Percentiles rank a stretch among this genome's conserved stretches.
Evolutionary conservation across 179 eudicot species (phyloP).

Genomic region (Actinidia chinensis): DNA sequence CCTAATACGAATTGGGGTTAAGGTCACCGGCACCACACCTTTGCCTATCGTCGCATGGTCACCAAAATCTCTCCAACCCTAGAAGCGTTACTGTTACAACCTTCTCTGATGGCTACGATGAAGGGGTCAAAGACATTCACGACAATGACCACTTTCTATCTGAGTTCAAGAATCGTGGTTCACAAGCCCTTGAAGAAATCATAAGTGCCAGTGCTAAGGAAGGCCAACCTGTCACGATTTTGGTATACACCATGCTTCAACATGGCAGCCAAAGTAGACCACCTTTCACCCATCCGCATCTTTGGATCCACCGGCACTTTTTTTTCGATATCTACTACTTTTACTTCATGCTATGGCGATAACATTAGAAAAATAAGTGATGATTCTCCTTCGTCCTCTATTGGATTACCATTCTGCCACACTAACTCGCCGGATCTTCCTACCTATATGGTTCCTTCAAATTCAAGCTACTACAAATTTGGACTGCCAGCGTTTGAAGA

Average conservation of each 20-base stretch:
- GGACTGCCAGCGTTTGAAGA: conserved; percentile 29
- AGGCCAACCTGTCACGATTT: conserved; percentile 32
- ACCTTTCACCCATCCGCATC: background rate
- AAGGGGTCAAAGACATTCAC: background rate
- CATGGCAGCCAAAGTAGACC: background rate
- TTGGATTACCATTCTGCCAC: conserved; percentile 53
- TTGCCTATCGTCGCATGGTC: background rate
- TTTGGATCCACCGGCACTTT: background rate
- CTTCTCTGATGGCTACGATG: background rate
- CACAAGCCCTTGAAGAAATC: background rate
- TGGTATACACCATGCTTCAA: conserved; percentile 30
- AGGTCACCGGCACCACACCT: background rate
- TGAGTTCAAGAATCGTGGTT: background rate
- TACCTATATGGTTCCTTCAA: conserved; percentile 32
- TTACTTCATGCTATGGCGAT: background rate
- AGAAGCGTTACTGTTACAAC: background rate
- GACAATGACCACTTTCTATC: background rate
- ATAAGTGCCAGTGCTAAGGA: background rate
- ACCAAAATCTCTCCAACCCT: background rate
- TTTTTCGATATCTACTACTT: background rate
- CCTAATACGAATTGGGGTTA: background rate
- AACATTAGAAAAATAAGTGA: conserved; percentile 4
- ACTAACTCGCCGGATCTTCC: conserved; percentile 46
- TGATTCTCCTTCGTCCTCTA: conserved; percentile 28
- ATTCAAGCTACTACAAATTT: conserved; percentile 13